Evolutionary conservation across 345 rosid species (phyloP).

Genomic region (Nephelium lappaceum): DNA sequence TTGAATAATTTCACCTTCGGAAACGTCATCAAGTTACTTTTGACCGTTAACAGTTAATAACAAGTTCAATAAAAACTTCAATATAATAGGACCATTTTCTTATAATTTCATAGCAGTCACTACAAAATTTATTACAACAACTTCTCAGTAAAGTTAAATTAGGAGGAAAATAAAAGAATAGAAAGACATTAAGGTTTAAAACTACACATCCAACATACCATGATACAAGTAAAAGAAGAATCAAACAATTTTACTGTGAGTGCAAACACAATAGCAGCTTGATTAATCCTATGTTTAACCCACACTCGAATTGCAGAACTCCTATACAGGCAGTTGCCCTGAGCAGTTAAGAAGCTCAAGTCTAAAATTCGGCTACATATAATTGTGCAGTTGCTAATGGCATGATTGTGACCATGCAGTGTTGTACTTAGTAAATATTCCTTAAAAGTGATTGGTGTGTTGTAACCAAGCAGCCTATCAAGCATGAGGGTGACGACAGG

Average conservation of each 20-base stretch:
- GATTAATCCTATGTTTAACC: not conserved
- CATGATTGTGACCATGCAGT: slow-evolving; percentile 1
- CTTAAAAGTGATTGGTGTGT: not conserved
- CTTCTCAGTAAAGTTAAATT: not conserved
- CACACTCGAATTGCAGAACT: not conserved
- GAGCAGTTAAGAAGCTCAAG: not conserved
- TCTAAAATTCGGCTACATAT: not conserved
- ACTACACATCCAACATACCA: not conserved
- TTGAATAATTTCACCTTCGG: too few relatives aligned
- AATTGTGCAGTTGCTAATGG: not conserved
- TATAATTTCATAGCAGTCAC: not conserved
- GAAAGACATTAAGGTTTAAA: not conserved
- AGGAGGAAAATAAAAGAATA: not conserved
- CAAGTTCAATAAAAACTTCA: too few relatives aligned
- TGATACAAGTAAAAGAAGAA: not conserved
- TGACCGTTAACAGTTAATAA: too few relatives aligned
- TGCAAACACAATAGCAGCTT: not conserved
- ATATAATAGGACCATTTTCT: not conserved
- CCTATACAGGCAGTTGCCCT: not conserved
- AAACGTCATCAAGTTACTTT: too few relatives aligned
- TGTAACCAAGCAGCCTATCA: not conserved
- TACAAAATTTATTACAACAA: not conserved
- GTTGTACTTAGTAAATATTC: not conserved
- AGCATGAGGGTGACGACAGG: not conserved
- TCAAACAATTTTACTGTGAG: not conserved